These are phyloP conservation scores for Syncephalastrum monosporum DNA, from an alignment of 371 early-diverging fungal genomes.

Conservation along the genomic window DNA sequence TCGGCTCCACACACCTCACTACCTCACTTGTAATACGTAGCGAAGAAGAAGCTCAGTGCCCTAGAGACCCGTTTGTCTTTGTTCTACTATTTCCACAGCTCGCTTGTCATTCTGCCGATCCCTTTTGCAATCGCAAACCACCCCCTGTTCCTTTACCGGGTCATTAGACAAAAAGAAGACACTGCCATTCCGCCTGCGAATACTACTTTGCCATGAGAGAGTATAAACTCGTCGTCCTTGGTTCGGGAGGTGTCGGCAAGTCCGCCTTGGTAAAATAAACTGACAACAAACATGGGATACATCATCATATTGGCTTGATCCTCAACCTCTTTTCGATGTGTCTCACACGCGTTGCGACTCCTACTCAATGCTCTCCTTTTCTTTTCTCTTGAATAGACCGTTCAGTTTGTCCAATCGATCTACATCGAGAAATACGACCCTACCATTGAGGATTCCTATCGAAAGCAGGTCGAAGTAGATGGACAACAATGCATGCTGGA, in stretches of 20 bases:
- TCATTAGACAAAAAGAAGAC: neutral
- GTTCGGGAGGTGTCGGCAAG: constrained; percentile 90
- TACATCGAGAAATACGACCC: constrained; percentile 92
- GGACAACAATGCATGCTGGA: constrained; percentile 87
- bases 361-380: neutral
- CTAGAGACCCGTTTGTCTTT: neutral
- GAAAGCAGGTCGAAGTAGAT: constrained; percentile 87
- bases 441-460: constrained; percentile 89
- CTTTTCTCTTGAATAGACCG: constrained; percentile 59
- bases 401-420: constrained; percentile 88
- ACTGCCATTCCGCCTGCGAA: neutral
- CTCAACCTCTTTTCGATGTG: neutral
- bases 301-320: neutral
- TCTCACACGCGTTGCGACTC: neutral
- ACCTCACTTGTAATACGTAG: neutral
- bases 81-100: constrained; percentile 1
- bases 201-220: constrained; percentile 54
- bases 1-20: constrained; percentile 9
- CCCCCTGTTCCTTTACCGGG: too few relatives aligned
- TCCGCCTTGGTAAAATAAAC: constrained; percentile 76
- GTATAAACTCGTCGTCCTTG: constrained; percentile 88
- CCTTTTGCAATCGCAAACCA: neutral
- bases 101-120: constrained; percentile 2
- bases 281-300: neutral
- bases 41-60: too few relatives aligned